Conservation (phyloP, 306 rosid genomes). For the Cicer yamashitae region DNA sequence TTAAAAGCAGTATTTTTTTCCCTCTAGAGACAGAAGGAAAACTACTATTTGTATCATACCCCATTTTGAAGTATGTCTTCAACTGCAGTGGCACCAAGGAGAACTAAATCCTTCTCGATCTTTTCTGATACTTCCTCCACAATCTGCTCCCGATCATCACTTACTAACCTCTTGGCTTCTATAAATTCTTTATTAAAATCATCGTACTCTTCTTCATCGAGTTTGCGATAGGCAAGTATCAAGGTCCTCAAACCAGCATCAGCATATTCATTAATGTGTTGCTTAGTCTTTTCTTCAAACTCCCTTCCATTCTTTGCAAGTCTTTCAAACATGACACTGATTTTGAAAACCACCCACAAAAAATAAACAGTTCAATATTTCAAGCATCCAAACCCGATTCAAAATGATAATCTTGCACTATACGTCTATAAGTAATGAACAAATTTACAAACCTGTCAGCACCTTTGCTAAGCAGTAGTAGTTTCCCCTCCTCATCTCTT, state of each 20-base stretch:
- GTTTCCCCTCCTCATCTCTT: conserved; percentile 68
- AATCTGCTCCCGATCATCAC: conserved; percentile 44
- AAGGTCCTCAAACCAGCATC: conserved; percentile 52
- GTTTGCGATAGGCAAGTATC: conserved; percentile 47
- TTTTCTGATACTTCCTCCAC: conserved; percentile 42
- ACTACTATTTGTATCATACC: conserved; percentile 36
- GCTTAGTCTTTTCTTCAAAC: conserved; percentile 49
- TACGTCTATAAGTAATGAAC: conserved; percentile 13
- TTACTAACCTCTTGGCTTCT: conserved; percentile 45
- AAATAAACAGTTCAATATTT: background rate
- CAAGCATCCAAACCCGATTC: background rate
- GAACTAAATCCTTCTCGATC: conserved; percentile 46
- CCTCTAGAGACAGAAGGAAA: background rate
- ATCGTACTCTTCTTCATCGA: conserved; percentile 41
- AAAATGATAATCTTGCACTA: conserved; percentile 3
- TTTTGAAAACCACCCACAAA: conserved; percentile 10
- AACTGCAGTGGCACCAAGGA: conserved; percentile 53
- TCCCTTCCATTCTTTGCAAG: conserved; percentile 47
- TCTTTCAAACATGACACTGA: conserved; percentile 50
- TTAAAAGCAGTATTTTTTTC: background rate
- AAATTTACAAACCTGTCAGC: conserved; percentile 84
- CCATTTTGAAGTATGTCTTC: conserved; percentile 53
- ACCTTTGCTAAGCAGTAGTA: conserved; percentile 78
- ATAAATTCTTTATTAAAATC: conserved; percentile 37
- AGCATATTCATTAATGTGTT: conserved; percentile 50